phyloP scores from a whole-genome alignment of 495 filamentous ascomycete species.

The Beverwykella pulmonaria region DNA sequence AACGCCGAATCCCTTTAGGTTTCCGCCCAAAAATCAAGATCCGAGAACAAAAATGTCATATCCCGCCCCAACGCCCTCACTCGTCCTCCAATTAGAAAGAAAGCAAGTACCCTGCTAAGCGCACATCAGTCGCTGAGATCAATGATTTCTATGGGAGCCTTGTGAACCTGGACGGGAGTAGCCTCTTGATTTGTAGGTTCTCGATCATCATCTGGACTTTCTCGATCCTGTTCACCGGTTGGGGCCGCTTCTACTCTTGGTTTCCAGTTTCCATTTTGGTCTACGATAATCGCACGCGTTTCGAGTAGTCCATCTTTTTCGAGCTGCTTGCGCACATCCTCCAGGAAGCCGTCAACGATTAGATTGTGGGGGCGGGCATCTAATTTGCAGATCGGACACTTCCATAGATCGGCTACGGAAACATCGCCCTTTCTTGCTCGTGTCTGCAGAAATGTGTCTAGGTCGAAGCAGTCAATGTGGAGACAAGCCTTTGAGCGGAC shows the following conservation, averaged over 20 bases:
- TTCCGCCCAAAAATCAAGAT: not conserved
- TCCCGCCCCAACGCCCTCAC: too few relatives aligned
- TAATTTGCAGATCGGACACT: constrained; percentile 73
- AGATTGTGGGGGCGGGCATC: constrained; percentile 75
- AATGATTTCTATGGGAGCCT: constrained; percentile 16
- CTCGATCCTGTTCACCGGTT: constrained; percentile 6
- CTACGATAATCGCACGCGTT: constrained; percentile 46
- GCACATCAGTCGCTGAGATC: constrained; percentile 20
- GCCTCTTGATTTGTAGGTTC: not conserved
- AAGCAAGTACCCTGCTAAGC: too few relatives aligned
- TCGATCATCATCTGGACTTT: constrained; percentile 6
- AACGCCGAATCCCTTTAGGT: not conserved
- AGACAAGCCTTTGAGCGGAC: constrained; percentile 63
- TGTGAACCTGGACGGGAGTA: not conserved
- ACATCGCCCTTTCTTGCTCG: constrained; percentile 55
- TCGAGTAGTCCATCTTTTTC: constrained; percentile 34
- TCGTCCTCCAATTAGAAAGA: too few relatives aligned
- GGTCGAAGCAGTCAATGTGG: constrained; percentile 87
- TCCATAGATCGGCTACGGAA: constrained; percentile 72
- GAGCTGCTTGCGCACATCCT: constrained; percentile 53
- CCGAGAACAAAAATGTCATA: too few relatives aligned
- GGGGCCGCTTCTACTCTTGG: constrained; percentile 30
- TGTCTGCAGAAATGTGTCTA: constrained; percentile 74
- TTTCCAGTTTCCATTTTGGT: constrained; percentile 46
- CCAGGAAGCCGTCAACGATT: constrained; percentile 70